Evolutionary conservation across 2,329 filamentous ascomycete species (phyloP).

Genomic region (Emericellopsis cladophorae): DNA sequence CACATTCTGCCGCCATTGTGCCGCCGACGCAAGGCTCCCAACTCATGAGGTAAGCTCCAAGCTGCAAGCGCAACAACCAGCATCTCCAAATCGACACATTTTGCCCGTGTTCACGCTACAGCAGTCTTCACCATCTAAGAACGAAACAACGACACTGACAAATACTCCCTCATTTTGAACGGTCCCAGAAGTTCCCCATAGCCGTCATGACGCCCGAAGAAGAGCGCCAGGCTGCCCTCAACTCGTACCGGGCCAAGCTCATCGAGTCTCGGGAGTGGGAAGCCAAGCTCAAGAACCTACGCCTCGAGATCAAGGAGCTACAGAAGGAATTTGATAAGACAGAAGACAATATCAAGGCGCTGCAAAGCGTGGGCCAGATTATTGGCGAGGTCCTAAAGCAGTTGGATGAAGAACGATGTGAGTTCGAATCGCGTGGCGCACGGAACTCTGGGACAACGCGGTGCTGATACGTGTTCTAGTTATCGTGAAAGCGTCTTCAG

Average conservation of each 20-base stretch:
- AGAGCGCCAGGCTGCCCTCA: conserved; percentile 57
- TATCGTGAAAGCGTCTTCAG: conserved; percentile 96
- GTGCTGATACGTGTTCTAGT: conserved; percentile 37
- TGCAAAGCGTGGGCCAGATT: conserved; percentile 98
- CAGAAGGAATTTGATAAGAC: conserved; percentile 94
- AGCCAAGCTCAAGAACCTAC: conserved; percentile 86
- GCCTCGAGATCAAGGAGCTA: conserved; percentile 89
- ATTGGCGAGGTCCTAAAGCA: conserved; percentile 99
- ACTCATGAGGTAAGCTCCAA: conserved; percentile 27
- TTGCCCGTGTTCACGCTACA: too few relatives aligned
- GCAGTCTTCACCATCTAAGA: too few relatives aligned
- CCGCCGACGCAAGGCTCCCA: conserved; percentile 13
- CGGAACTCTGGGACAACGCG: background rate
- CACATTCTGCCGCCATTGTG: conserved; percentile 17
- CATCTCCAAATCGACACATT: too few relatives aligned
- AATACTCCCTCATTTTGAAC: too few relatives aligned
- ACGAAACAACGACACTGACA: too few relatives aligned
- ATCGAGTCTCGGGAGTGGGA: conserved; percentile 98
- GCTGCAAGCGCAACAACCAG: conserved; percentile 1
- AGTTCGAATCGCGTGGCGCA: conserved; percentile 16
- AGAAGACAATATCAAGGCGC: conserved; percentile 97
- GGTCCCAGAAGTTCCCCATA: background rate
- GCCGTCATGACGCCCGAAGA: conserved; percentile 38
- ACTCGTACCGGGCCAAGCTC: conserved; percentile 68
- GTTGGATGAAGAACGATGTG: conserved; percentile 96